Base-by-base conservation (phyloP, 345 rosid genomes). In the Pistacia vera region DNA sequence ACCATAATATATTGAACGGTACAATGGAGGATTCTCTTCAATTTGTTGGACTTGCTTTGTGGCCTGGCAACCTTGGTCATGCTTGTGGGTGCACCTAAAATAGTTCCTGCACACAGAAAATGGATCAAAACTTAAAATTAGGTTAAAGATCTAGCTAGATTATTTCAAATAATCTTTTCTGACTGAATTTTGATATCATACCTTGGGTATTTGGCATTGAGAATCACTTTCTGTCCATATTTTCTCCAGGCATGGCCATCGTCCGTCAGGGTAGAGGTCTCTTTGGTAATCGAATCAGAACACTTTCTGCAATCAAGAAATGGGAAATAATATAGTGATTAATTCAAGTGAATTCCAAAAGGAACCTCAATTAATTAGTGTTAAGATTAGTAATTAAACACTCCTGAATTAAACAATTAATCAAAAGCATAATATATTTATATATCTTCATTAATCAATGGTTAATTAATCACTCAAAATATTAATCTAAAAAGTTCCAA, bases 241-340 rank as follows among this genome's bases (percentile, higher is more conserved):
- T 90, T 90, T 78, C 93, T 88, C 93, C 93, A 90, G 4, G 89
- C 89, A 77, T 75, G 57, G 4, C 91, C 89, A 57, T 90, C 93
- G 8, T 88, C 88, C 18, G 36, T 2, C 16, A 77, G 66, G 3
- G 22, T 13, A 0, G 83, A 3, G 68, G 51, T 30, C 0, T 67
- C 77, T 2, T 13, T 44, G 12, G 46, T 81, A 79, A 76, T 11
- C 33, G 87, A 49, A 0, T 78, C 77, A 3, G 46, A 44, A 44
- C 69, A 64, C 78, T 72, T 90, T 78, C 93, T 90, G 85, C 66
- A 35, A 57, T 8, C 25, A 66, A 62, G 1, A 48, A 64, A 14
- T 30, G 55, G 33, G 46, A 69, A n/a, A n/a, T n/a, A 36, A 60
- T 8, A 63, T 30, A 54, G 46, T 6, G 46, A 41, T 41, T 5